Percentiles rank a stretch among this genome's conserved stretches.
phyloP scores from a whole-genome alignment of 768 basidiomycete species.

The Suillus occidentalis region DNA sequence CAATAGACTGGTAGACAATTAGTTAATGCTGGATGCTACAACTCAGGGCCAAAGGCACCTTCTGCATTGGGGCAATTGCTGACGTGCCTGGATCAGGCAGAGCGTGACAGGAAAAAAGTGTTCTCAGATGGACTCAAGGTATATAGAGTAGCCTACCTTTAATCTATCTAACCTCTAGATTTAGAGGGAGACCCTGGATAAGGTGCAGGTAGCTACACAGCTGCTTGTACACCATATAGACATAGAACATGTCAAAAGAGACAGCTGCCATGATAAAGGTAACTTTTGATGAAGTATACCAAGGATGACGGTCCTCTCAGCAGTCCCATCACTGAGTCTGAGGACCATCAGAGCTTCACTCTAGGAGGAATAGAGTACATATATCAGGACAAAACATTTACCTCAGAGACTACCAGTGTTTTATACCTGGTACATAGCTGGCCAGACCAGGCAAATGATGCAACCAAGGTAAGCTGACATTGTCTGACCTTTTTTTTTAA shows the following conservation, averaged over 20 bases:
- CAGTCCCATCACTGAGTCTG: neutral
- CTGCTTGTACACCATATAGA: neutral
- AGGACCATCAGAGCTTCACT: neutral
- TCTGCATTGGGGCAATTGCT: neutral
- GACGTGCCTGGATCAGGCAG: neutral
- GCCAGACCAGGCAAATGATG: neutral
- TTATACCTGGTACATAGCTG: neutral
- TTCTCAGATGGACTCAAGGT: neutral
- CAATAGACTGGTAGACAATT: too few relatives aligned
- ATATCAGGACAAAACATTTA: neutral
- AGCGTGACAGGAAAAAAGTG: neutral
- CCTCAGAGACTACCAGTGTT: neutral
- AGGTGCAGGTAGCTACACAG: neutral
- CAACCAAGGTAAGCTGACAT: too few relatives aligned
- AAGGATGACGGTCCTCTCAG: neutral
- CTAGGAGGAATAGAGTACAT: neutral
- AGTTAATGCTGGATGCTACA: neutral
- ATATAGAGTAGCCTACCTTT: neutral
- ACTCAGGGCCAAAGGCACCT: neutral
- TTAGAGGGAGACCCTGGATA: neutral
- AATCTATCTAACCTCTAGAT: neutral
- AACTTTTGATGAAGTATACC: neutral
- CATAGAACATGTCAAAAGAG: neutral
- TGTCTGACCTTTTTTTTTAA: too few relatives aligned
- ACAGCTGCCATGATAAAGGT: neutral